Base-by-base conservation (phyloP, 2,329 filamentous ascomycete species). In the Calonectria ilicicola region DNA sequence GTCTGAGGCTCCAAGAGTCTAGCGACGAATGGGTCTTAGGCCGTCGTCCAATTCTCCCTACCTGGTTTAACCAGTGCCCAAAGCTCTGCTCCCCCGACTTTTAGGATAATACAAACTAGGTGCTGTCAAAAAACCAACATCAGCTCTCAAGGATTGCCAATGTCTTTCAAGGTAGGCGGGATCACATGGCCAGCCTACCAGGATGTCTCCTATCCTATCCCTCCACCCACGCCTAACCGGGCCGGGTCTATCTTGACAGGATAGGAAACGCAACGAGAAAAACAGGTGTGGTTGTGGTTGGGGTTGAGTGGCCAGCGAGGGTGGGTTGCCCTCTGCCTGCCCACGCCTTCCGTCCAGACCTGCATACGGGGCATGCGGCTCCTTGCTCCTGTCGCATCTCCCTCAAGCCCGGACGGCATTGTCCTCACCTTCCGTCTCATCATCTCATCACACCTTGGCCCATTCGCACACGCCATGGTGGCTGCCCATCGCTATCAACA, bases 351-450 rank as follows among this genome's bases (percentile, higher is more conserved):
- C 47, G 71, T 53, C 32, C 60, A 58, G 67, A 69, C 62, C 44
- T 72, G 74, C 74, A 73, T 65, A 67, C 71, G 68, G 67, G 71
- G 73, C 67, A 67, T 73, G 68, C 70, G 71, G 73, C 72, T 71
- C 65, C 69, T 73, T 32, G 67, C 60, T 51, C 69, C 65, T 74
- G 70, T 65, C 66, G 60, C 70, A 72, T 76, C 65, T 76, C 73
- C n/a, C 63, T 27, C 29, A 40, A 12, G 15, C 47, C 47, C 47
- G 47, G 47, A 27, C 47, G 42, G 42, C 42, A 44, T 19, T 29
- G 8, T 51, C 38, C 58, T 62, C 58, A 62, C 58, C 58, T 62
- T 62, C 38, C 58, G 58, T 62, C 58, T 62, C 58, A 62, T 62
- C 58, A 62, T 62, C 58, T 62, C 58, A 62, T 62, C 58, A 62